Conservation (phyloP, 2,329 filamentous ascomycete genomes). For the Elsinoe batatas region DNA sequence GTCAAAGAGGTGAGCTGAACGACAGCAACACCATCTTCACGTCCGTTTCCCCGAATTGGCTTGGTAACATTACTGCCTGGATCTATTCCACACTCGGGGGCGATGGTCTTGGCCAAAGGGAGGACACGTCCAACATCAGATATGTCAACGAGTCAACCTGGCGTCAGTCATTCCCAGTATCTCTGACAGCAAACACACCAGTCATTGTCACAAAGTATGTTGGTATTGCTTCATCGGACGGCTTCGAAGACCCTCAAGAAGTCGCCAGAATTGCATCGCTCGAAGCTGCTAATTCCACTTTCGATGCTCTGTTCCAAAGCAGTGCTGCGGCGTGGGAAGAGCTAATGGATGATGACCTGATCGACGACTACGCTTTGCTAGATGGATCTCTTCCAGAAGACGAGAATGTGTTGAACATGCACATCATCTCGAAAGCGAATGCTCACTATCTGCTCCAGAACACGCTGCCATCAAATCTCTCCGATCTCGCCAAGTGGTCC, state of each 20-base stretch:
- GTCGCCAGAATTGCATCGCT: slow-evolving; percentile 48
- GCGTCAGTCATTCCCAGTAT: slow-evolving; percentile 49
- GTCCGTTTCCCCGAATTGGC: slow-evolving; percentile 52
- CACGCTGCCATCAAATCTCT: slow-evolving; percentile 40
- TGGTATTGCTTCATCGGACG: slow-evolving; percentile 59
- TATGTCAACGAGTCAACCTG: slow-evolving; percentile 53
- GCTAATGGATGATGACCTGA: slow-evolving; percentile 50
- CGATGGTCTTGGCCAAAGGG: slow-evolving; percentile 33
- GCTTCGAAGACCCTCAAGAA: slow-evolving; percentile 48
- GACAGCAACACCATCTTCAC: slow-evolving; percentile 49
- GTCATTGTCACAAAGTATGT: slow-evolving; percentile 56
- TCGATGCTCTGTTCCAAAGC: slow-evolving; percentile 42
- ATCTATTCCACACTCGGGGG: slow-evolving; percentile 43
- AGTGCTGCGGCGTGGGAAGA: slow-evolving; percentile 54
- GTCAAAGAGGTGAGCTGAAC: slow-evolving; percentile 45
- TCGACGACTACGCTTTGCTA: slow-evolving; percentile 53
- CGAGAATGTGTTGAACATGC: slow-evolving; percentile 45
- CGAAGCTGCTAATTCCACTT: slow-evolving; percentile 44
- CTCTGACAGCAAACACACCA: slow-evolving; percentile 43
- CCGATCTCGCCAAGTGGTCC: slow-evolving; percentile 46
- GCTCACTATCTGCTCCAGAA: slow-evolving; percentile 50
- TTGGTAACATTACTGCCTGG: slow-evolving; percentile 54
- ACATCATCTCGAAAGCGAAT: slow-evolving; percentile 46
- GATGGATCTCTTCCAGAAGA: slow-evolving; percentile 49
- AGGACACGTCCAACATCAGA: slow-evolving; percentile 39